phyloP scores from a whole-genome alignment of 768 basidiomycete genomes.

The Boletus reticuloceps region DNA sequence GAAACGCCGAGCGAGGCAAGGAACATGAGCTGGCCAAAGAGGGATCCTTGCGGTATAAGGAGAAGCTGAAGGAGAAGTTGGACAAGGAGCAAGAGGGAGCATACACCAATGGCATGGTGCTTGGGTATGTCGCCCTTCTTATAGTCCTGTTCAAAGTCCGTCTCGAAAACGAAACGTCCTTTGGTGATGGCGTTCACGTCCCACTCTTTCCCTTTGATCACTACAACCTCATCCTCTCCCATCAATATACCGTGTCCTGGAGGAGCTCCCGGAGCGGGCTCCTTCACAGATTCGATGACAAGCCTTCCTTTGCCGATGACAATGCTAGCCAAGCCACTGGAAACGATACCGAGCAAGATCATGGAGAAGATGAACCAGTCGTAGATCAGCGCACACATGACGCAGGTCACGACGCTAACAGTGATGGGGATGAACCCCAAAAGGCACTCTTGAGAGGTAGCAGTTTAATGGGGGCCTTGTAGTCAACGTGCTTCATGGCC shows the following conservation, averaged over 20 bases:
- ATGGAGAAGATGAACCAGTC: conserved; percentile 33
- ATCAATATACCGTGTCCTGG: conserved; percentile 30
- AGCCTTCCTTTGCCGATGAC: conserved; percentile 26
- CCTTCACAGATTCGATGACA: conserved; percentile 4
- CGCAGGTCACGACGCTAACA: conserved; percentile 22
- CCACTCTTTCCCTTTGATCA: conserved; percentile 28
- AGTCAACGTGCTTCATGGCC: too few species aligned
- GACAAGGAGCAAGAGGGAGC: conserved; percentile 26
- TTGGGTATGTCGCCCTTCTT: background rate
- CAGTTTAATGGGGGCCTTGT: background rate
- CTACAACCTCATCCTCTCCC: conserved; percentile 16
- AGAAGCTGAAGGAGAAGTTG: conserved; percentile 35
- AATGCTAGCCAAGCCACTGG: conserved; percentile 26
- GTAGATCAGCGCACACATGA: conserved; percentile 15
- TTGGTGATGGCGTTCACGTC: conserved; percentile 30
- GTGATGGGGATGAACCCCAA: conserved; percentile 25
- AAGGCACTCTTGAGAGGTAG: conserved; percentile 4
- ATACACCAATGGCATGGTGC: conserved; percentile 21
- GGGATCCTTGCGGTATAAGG: conserved; percentile 30
- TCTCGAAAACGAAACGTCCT: conserved; percentile 26
- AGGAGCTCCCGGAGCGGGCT: conserved; percentile 20
- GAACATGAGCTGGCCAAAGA: conserved; percentile 38
- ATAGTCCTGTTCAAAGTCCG: background rate
- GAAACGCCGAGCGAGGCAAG: conserved; percentile 29
- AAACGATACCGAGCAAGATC: conserved; percentile 33